Evolutionary conservation across 768 basidiomycete genomes (phyloP).

Genomic region (Mycena albidolilacea): DNA sequence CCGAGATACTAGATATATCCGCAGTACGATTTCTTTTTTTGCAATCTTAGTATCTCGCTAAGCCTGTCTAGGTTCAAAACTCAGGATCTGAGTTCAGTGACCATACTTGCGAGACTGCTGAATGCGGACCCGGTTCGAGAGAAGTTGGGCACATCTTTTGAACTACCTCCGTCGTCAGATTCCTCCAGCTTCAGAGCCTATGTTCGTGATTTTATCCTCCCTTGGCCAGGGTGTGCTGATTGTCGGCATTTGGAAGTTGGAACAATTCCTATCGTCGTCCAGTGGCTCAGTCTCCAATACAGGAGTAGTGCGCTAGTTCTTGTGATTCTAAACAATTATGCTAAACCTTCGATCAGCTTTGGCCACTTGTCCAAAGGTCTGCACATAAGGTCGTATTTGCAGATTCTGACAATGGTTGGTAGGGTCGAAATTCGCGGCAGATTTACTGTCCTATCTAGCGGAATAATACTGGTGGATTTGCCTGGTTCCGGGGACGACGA

Average conservation of each 20-base stretch:
- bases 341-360: conserved; percentile 6
- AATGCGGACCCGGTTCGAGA: not conserved
- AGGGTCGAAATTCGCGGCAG: conserved; percentile 21
- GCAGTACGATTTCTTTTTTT: too few species aligned
- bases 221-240: not conserved
- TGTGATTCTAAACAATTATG: not conserved
- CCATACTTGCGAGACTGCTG: not conserved
- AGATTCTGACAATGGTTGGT: not conserved
- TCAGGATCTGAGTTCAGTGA: not conserved
- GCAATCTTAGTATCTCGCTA: not conserved
- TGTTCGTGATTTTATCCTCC: not conserved
- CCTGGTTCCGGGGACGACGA: conserved; percentile 31
- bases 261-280: conserved; percentile 5
- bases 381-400: not conserved
- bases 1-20: too few species aligned
- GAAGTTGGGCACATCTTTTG: not conserved
- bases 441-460: conserved; percentile 21
- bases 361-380: conserved; percentile 28
- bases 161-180: not conserved
- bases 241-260: conserved; percentile 5
- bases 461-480: conserved; percentile 19
- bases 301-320: not conserved
- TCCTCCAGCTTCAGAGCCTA: not conserved
- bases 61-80: not conserved
- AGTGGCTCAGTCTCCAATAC: too few species aligned